phyloP scores from a whole-genome alignment of 768 basidiomycete genomes.

The Collybia sordida region DNA sequence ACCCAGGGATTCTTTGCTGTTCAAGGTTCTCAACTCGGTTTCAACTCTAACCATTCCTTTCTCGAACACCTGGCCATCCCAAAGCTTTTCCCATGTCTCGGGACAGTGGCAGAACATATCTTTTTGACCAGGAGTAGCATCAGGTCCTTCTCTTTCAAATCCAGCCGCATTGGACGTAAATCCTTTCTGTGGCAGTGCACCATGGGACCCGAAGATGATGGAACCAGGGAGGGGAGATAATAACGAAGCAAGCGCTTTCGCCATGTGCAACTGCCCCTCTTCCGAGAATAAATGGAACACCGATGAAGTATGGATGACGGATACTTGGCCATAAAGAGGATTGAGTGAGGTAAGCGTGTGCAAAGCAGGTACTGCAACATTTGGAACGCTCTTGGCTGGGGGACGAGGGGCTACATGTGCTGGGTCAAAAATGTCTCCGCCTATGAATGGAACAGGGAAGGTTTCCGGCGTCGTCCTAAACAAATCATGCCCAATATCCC shows the following conservation, averaged over 20 bases:
- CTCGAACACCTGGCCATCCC: conserved; percentile 33
- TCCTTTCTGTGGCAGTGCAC: conserved; percentile 31
- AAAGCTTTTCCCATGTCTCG: conserved; percentile 33
- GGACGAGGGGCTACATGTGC: conserved; percentile 28
- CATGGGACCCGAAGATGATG: conserved; percentile 44
- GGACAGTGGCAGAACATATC: conserved; percentile 35
- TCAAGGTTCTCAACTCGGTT: conserved; percentile 14
- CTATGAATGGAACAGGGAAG: conserved; percentile 49
- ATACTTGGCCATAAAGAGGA: conserved; percentile 43
- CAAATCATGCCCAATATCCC: conserved; percentile 54
- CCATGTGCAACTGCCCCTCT: conserved; percentile 38
- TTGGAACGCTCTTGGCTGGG: conserved; percentile 18
- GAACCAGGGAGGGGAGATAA: conserved; percentile 44
- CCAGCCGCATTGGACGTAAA: background rate
- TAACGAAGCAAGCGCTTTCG: conserved; percentile 37
- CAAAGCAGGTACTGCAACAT: conserved; percentile 22
- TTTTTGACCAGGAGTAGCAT: too few species aligned
- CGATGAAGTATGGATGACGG: conserved; percentile 47
- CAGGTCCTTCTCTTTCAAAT: too few species aligned
- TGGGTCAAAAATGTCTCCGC: conserved; percentile 47
- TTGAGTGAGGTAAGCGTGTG: conserved; percentile 37
- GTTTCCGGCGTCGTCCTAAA: conserved; percentile 43
- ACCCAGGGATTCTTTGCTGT: conserved; percentile 11
- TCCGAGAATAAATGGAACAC: conserved; percentile 55
- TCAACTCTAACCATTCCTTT: conserved; percentile 30